Evolutionary conservation across 148 eudicot genomes (phyloP).

Genomic region (Cornus florida): DNA sequence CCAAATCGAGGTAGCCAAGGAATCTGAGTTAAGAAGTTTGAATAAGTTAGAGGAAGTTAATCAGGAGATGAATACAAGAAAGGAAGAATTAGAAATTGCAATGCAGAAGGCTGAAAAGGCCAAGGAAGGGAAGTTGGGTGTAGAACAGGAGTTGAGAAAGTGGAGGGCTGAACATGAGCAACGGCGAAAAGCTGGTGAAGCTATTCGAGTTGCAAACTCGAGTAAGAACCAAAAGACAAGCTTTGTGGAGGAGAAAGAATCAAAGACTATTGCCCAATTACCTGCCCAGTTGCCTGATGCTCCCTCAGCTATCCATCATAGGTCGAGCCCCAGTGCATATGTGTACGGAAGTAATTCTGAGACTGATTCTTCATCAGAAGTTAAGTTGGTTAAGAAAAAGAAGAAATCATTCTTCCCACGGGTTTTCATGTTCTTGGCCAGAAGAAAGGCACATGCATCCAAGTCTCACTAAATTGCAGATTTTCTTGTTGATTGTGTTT

Average conservation of each 20-base stretch:
- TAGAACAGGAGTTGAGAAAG: constrained; percentile 81
- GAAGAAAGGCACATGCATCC: constrained; percentile 28
- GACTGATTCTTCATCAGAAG: constrained; percentile 27
- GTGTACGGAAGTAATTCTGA: constrained; percentile 15
- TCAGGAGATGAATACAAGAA: constrained; percentile 47
- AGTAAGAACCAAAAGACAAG: constrained; percentile 42
- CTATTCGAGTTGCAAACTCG: constrained; percentile 24
- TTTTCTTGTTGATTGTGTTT: neutral
- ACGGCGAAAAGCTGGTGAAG: constrained; percentile 61
- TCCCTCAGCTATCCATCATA: constrained; percentile 2
- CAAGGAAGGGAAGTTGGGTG: constrained; percentile 78
- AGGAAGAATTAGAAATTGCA: constrained; percentile 62
- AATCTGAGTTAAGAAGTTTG: constrained; percentile 57
- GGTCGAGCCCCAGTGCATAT: constrained; percentile 15
- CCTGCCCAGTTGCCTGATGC: constrained; percentile 7
- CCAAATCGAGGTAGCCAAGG: constrained; percentile 77
- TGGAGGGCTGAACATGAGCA: constrained; percentile 88
- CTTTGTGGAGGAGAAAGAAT: constrained; percentile 33
- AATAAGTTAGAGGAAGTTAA: constrained; percentile 59
- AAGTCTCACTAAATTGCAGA: constrained; percentile 17
- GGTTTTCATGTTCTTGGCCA: constrained; percentile 45
- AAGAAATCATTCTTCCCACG: constrained; percentile 50
- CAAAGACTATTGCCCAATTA: neutral
- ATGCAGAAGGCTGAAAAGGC: constrained; percentile 73
- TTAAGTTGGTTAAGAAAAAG: constrained; percentile 40